Evolutionary conservation across 2,329 filamentous ascomycete species (phyloP).

Genomic region (Fusarium sp.): DNA sequence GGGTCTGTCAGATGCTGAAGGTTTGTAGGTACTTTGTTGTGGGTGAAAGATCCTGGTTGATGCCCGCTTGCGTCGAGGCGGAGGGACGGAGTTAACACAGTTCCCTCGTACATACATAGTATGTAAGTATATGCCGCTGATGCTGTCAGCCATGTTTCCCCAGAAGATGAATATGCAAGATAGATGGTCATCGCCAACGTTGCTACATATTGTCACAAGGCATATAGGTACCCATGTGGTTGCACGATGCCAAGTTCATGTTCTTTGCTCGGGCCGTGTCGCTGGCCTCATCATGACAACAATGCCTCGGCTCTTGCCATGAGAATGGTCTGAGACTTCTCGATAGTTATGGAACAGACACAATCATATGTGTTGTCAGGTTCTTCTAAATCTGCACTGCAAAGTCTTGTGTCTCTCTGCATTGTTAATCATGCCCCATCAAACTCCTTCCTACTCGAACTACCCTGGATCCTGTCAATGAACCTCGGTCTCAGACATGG

Average conservation of each 20-base stretch:
- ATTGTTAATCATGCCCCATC: slow-evolving; percentile 21
- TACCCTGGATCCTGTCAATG: slow-evolving; percentile 10
- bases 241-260: background rate
- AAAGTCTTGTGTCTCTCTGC: slow-evolving; percentile 21
- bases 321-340: background rate
- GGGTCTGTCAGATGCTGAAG: slow-evolving; percentile 19
- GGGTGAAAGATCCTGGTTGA: slow-evolving; percentile 13
- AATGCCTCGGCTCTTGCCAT: background rate
- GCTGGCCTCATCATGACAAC: slow-evolving; percentile 1
- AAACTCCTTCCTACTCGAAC: slow-evolving; percentile 6
- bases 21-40: background rate
- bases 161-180: slow-evolving; percentile 37
- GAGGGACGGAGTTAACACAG: slow-evolving; percentile 13
- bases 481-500: slow-evolving; percentile 28
- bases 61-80: background rate
- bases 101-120: background rate
- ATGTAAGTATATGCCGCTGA: slow-evolving; percentile 6
- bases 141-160: slow-evolving; percentile 11
- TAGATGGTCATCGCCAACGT: slow-evolving; percentile 25
- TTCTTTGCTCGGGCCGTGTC: background rate
- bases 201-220: slow-evolving; percentile 14
- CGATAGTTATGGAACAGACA: background rate
- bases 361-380: slow-evolving; percentile 15
- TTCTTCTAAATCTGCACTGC: slow-evolving; percentile 11
- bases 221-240: background rate